Base-by-base conservation (phyloP, 441 rosid genomes). In the Biscutella auriculata region DNA sequence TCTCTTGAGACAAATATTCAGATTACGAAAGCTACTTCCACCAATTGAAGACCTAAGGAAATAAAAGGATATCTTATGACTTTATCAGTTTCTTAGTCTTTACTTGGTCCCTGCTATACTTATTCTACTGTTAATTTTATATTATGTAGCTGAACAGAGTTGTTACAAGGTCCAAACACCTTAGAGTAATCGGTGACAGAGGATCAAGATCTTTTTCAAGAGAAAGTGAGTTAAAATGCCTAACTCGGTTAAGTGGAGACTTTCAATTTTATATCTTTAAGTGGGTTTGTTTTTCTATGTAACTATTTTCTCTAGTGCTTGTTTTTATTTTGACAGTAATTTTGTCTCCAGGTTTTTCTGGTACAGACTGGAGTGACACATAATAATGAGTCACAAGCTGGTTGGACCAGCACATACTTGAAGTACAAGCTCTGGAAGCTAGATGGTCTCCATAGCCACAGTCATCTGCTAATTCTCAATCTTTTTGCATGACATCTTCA, bases 151-250 rank as follows among this genome's bases (percentile, higher is more conserved):
- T 93, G 79, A 93, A 88, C 73, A 80, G 95, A 73, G 83, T 75
- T 72, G 95, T 93, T 13, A 72, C 87, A 1, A 97, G 98, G 44
- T 97, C 97, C 47, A 82, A 82, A 72, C 81, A 87, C 73, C 90
- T 82, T 25, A 96, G 98, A 62, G 92, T 92, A 17, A 92, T 88
- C 56, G 98, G 98, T 55, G 97, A 88, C 53, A 76, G 94, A 76
- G 84, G 89, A 66, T 86, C 98, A 32, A 94, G 95, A 28, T 88
- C 98, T 6, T 88, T 91, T 74, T 91, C 98, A 26, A 81, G 98
- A 70, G 97, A 88, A 84, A 88, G 97, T 92, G 72, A 88, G 97
- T 83, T 72, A 1, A n/a, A n/a, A n/a, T n/a, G n/a, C n/a, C n/a
- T n/a, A n/a, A n/a, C n/a, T n/a, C n/a, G 8, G 8, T 45, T 43